phyloP scores from a whole-genome alignment of 495 filamentous ascomycete species.

The Aspergillus leporis region DNA sequence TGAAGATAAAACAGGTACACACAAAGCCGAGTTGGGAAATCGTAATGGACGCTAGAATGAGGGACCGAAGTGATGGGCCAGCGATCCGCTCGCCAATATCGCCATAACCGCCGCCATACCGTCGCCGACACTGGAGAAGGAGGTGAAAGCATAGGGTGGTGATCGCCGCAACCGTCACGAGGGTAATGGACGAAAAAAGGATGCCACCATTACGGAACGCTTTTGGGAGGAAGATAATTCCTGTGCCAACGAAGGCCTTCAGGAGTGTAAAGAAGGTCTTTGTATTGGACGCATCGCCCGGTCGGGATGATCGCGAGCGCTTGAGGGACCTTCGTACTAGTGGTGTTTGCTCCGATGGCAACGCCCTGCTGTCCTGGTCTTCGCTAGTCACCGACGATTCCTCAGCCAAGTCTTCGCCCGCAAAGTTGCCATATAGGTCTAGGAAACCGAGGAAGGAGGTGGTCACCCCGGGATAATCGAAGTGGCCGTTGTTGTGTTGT shows the following conservation, averaged over 20 bases:
- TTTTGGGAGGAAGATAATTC: constrained; percentile 85
- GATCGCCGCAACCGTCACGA: constrained; percentile 71
- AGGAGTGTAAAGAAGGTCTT: constrained; percentile 75
- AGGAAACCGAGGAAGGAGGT: constrained; percentile 70
- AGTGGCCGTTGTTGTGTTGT: constrained; percentile 47
- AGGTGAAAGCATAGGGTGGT: constrained; percentile 91
- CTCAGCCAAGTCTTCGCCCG: constrained; percentile 68
- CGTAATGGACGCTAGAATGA: constrained; percentile 81
- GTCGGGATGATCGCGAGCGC: constrained; percentile 39
- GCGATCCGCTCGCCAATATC: constrained; percentile 86
- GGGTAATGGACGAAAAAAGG: constrained; percentile 83
- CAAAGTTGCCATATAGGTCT: constrained; percentile 69
- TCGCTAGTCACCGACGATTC: constrained; percentile 37
- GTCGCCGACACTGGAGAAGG: constrained; percentile 76
- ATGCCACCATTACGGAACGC: constrained; percentile 91
- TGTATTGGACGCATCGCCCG: constrained; percentile 56
- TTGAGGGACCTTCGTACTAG: constrained; percentile 51
- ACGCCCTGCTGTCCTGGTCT: constrained; percentile 35
- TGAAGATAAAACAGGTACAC: constrained; percentile 93
- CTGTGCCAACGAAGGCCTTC: constrained; percentile 92
- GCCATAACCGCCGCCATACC: constrained; percentile 79
- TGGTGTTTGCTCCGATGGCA: constrained; percentile 40
- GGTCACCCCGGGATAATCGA: constrained; percentile 45
- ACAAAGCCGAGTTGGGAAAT: constrained; percentile 89
- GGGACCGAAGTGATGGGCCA: constrained; percentile 73